Evolutionary conservation across 306 rosid genomes (phyloP), one percentile per base, ranked within the genome.

Genomic region (Erythrophleum fordii): DNA sequence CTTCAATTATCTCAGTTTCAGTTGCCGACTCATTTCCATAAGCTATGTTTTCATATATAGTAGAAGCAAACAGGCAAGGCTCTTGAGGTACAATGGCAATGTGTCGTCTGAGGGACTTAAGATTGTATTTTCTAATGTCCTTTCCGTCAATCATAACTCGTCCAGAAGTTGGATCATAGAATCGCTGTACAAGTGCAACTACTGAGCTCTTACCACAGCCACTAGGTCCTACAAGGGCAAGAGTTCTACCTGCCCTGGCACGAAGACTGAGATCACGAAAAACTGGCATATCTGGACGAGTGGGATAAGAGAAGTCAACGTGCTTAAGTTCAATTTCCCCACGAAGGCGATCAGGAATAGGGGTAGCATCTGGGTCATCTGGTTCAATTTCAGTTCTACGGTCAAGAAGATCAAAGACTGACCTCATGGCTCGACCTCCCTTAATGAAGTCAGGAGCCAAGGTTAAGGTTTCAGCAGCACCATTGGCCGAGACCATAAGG

Each of bases 201-300:
- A 94, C 90, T 16, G 98, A 92, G 84, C 97, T 92, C 90, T 94
- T 94, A 3, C 98, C 98, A 71, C 95, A 94, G 67, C 98, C 98
- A 42, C 98, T 94, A 59, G 97, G 92, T 53, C 98, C 98, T 72
- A 94, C 97, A 69, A 94, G 95, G 26, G 98, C 98, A 51, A 94
- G 93, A 81, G 92, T 89, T 85, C 92, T 94, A 18, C 98, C 95
- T n/a, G 95, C 95, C 64, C 91, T 89, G 23, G 91, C 97, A 12
- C 98, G 97, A 52, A 93, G 92, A 75, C 76, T 73, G 11, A 93
- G 92, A 78, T 93, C 98, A 11, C 93, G 91, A 74, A 93, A 91
- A 60, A 93, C 82, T 17, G 93, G 86, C 81, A 90, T 85, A 71
- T 94, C 98, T 8, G 97, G 95, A 37, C 98, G 88, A 66, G 87